Evolutionary conservation across 768 basidiomycete species (phyloP).

Genomic region (Lactarius akahatsu): DNA sequence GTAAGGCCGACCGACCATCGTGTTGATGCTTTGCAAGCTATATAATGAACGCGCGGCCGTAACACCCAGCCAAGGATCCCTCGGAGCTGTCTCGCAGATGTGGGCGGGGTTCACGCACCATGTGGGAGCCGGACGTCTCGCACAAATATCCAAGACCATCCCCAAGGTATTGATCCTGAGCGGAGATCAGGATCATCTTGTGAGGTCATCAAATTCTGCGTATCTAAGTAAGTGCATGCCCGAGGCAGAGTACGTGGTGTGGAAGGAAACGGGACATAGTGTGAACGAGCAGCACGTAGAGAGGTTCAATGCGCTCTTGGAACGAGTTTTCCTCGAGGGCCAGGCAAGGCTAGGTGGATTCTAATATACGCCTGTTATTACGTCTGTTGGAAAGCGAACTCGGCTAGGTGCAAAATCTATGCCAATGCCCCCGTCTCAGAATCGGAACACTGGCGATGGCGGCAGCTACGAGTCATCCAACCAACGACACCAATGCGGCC

Average conservation of each 20-base stretch:
- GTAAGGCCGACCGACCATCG: too few species aligned
- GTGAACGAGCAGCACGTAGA: conserved; percentile 49
- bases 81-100: conserved; percentile 76
- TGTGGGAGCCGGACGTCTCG: conserved; percentile 41
- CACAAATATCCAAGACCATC: conserved; percentile 45
- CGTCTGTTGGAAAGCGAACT: too few species aligned
- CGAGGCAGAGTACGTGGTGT: conserved; percentile 50
- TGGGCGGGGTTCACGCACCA: conserved; percentile 63
- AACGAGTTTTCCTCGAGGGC: conserved; percentile 48
- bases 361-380: too few species aligned
- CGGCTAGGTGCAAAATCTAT: too few species aligned
- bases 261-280: conserved; percentile 64
- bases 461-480: too few species aligned
- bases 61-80: conserved; percentile 56
- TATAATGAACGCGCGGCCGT: conserved; percentile 47
- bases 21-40: conserved; percentile 37
- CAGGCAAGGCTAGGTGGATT: not conserved
- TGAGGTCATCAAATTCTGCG: conserved; percentile 50
- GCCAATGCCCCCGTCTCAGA: too few species aligned
- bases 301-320: conserved; percentile 56
- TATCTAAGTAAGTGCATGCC: conserved; percentile 43
- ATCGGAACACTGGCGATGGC: too few species aligned
- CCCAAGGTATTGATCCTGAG: conserved; percentile 70
- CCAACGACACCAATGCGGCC: too few species aligned
- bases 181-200: conserved; percentile 63